Conservation (phyloP, 768 basidiomycete genomes). For the Cyathus striatus region DNA sequence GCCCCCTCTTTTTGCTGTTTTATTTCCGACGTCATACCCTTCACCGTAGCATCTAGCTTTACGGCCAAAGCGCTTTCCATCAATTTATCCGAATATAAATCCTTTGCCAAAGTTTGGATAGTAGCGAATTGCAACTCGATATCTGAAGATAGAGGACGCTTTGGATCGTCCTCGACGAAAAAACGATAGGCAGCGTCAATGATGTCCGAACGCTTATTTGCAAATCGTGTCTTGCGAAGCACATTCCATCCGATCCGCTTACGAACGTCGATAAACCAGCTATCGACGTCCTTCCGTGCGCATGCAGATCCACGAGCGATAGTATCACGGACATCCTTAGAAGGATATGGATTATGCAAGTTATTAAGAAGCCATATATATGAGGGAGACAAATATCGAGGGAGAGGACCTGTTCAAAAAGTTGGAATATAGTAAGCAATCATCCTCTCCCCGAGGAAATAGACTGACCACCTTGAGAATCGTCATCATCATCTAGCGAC, state of each 20-base stretch:
- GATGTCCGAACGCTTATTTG: conserved; percentile 25
- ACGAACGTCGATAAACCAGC: conserved; percentile 44
- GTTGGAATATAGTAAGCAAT: neutral
- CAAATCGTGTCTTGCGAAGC: conserved; percentile 26
- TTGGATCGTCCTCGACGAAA: conserved; percentile 16
- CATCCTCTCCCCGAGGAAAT: no score
- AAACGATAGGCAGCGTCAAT: conserved; percentile 31
- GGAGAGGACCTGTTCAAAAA: conserved; percentile 1
- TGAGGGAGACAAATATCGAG: conserved; percentile 22
- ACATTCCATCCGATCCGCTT: conserved; percentile 51
- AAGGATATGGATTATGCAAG: conserved; percentile 49
- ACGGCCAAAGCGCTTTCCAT: conserved; percentile 3
- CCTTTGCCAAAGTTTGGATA: conserved; percentile 12
- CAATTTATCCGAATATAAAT: conserved; percentile 15
- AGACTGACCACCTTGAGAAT: no score
- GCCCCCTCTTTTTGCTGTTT: neutral
- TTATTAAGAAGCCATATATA: conserved; percentile 40
- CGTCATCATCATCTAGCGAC: no score
- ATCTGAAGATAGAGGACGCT: conserved; percentile 11
- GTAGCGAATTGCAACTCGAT: conserved; percentile 15
- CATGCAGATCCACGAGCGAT: conserved; percentile 20
- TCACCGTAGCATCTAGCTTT: conserved; percentile 21
- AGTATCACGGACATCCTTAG: conserved; percentile 17
- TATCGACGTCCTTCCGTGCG: conserved; percentile 25
- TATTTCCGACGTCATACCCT: conserved; percentile 15